A percentile compares a stretch with the other conserved stretches of the same genome.
These are phyloP conservation scores for Podaxis mareebaensis DNA, from an alignment of 768 basidiomycete species.

Conservation along the genomic window DNA sequence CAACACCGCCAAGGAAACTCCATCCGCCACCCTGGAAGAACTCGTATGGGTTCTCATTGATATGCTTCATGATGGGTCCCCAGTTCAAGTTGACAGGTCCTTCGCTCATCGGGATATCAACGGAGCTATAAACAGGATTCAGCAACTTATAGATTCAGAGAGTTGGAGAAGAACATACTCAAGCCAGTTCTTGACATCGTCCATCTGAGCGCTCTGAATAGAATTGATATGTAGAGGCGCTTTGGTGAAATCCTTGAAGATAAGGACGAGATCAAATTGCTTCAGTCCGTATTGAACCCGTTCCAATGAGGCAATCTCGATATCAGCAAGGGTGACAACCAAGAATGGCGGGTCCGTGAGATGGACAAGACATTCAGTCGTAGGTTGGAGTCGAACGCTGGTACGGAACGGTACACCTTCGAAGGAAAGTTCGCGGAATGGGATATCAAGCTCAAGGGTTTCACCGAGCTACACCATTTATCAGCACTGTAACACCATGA, in stretches of 20 bases:
- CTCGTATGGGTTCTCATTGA: conserved; percentile 92
- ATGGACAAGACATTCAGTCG: conserved; percentile 95
- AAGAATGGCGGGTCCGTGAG: conserved; percentile 95
- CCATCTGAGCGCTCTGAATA: conserved; percentile 85
- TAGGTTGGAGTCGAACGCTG: conserved; percentile 92
- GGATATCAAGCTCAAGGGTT: conserved; percentile 90
- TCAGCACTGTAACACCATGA: not conserved
- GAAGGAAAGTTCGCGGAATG: conserved; percentile 96
- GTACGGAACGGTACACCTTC: conserved; percentile 96
- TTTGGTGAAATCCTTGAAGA: conserved; percentile 96
- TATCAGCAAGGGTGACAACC: conserved; percentile 90
- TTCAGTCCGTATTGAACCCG: conserved; percentile 95
- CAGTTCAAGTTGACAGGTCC: conserved; percentile 97
- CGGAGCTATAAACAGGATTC: conserved; percentile 61
- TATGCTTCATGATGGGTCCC: conserved; percentile 98
- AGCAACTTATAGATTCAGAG: conserved; percentile 15
- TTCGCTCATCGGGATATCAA: conserved; percentile 94
- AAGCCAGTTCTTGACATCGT: conserved; percentile 99
- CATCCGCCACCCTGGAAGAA: conserved; percentile 98
- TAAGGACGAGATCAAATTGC: conserved; percentile 96
- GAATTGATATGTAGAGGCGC: conserved; percentile 95
- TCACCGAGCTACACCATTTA: conserved; percentile 56
- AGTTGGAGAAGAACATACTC: conserved; percentile 60
- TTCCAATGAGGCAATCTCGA: conserved; percentile 96
- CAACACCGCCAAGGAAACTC: conserved; percentile 80